phyloP scores from a whole-genome alignment of 176 grass and related monocot species.

The Ensete glaucum region DNA sequence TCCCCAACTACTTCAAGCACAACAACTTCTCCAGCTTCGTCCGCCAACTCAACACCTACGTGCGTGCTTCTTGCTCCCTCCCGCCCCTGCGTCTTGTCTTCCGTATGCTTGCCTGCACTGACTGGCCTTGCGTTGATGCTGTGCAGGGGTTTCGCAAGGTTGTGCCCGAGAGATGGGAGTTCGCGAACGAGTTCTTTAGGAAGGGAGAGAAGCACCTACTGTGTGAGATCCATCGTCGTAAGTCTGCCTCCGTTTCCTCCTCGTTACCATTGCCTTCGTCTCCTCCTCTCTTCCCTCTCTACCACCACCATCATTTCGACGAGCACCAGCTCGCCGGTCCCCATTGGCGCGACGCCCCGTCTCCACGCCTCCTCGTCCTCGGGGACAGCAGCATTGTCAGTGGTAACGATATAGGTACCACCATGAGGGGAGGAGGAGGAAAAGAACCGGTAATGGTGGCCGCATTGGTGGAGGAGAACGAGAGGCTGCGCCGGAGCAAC shows the following conservation, averaged over 20 bases:
- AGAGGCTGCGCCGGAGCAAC: conserved; percentile 26
- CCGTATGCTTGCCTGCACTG: neutral
- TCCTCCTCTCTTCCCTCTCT: conserved; percentile 8
- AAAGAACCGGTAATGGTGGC: conserved; percentile 13
- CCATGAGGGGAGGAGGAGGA: neutral
- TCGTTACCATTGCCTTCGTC: conserved; percentile 28
- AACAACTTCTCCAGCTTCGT: conserved; percentile 99
- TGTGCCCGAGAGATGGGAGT: conserved; percentile 28
- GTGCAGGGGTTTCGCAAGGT: conserved; percentile 74
- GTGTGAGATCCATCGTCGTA: conserved; percentile 72
- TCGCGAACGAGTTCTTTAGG: conserved; percentile 24
- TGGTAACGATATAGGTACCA: neutral
- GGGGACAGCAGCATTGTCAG: neutral
- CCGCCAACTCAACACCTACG: conserved; percentile 99
- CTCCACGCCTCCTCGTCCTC: conserved; percentile 33
- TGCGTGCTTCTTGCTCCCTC: conserved; percentile 15
- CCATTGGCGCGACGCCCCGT: neutral
- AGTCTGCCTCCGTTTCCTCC: conserved; percentile 34
- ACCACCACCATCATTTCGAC: conserved; percentile 47
- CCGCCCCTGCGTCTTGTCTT: neutral
- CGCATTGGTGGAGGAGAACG: conserved; percentile 19
- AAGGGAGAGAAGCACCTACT: conserved; percentile 25
- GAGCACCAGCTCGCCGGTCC: conserved; percentile 36
- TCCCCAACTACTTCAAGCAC: conserved; percentile 99
- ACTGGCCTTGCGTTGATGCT: neutral